A percentile compares a stretch with the other conserved stretches of the same genome.
Evolutionary conservation across 495 filamentous ascomycete genomes (phyloP).

Genomic region (Letharia columbiana): DNA sequence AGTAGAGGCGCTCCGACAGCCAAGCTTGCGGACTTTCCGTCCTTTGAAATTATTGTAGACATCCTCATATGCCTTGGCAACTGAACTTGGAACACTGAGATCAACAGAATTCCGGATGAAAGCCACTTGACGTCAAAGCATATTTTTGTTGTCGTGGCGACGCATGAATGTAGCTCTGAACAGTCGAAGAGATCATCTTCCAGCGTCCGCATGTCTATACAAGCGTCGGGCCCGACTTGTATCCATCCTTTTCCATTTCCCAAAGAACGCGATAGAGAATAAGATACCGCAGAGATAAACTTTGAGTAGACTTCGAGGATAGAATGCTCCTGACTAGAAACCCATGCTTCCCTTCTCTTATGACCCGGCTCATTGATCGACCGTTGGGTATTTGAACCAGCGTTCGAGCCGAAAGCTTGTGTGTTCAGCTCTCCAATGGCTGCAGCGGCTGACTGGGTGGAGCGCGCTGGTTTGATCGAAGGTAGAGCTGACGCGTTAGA

Average conservation of each 20-base stretch:
- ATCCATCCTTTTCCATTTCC: background rate
- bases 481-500: background rate
- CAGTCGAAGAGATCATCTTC: background rate
- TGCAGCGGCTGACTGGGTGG: background rate
- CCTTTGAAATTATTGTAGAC: background rate
- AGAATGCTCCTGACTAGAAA: background rate
- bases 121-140: conserved; percentile 14
- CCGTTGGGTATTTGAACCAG: background rate
- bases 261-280: conserved; percentile 5
- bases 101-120: conserved; percentile 3
- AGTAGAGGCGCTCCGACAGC: conserved; percentile 1
- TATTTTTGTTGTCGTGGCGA: background rate
- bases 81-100: background rate
- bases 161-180: background rate
- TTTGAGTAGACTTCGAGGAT: conserved; percentile 6
- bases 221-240: background rate
- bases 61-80: background rate
- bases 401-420: background rate
- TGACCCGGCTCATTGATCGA: background rate
- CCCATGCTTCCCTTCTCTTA: background rate
- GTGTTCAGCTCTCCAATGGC: background rate
- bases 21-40: background rate
- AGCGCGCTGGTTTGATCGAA: background rate
- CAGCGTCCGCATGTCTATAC: conserved; percentile 11
- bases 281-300: conserved; percentile 7